Base-by-base conservation (phyloP, 2,329 filamentous ascomycete genomes). In the Zasmidium cellare region DNA sequence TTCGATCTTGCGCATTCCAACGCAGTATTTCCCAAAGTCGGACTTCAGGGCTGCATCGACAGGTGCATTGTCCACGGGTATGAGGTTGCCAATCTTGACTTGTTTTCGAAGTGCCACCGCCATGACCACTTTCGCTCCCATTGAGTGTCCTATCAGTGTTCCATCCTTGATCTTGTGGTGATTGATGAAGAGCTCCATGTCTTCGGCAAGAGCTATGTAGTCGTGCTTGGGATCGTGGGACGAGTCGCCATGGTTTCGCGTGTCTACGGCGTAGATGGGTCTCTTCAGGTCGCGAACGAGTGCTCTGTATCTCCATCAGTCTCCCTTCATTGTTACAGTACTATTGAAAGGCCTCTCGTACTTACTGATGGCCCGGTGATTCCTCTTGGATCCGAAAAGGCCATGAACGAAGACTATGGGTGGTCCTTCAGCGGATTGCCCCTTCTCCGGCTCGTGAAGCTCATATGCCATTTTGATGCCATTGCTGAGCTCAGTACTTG, bases 101-200 rank as follows among this genome's bases (percentile, higher is more conserved):
- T 91, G 90, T 0, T 85, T 82, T 46, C 83, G 80, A 35, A 97
- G 83, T 2, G 91, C 91, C 58, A 97, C 79, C 0, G 89, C 81
- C 93, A 97, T 97, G 67, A 91, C 91, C 1, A 89, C 87, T 79
- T 97, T 97, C 48, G 93, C 93, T 62, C 94, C 93, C 93, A 97
- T 97, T 1, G 91, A 96, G 76, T 97, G 94, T 0, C 93, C 93
- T 68, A 97, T 94, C 24, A 97, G 77, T 0, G 89, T 91, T 1
- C 87, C 81, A 24, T 89, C 79, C 46, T 82, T 77, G n/a, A 97
- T 77, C 2, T 80, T 78, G 72, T 96, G 88, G 55, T 89, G 77
- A 3, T 80, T 67, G 56, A 97, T 87, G 73, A 97, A 97, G 46
- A 82, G 80, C 55, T 87, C 85, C 11, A 97, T 86, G 68, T 97